A percentile compares a stretch with the other conserved stretches of the same genome.
Evolutionary conservation across 768 basidiomycete species (phyloP).

Genomic region (Tylopilus felleus): DNA sequence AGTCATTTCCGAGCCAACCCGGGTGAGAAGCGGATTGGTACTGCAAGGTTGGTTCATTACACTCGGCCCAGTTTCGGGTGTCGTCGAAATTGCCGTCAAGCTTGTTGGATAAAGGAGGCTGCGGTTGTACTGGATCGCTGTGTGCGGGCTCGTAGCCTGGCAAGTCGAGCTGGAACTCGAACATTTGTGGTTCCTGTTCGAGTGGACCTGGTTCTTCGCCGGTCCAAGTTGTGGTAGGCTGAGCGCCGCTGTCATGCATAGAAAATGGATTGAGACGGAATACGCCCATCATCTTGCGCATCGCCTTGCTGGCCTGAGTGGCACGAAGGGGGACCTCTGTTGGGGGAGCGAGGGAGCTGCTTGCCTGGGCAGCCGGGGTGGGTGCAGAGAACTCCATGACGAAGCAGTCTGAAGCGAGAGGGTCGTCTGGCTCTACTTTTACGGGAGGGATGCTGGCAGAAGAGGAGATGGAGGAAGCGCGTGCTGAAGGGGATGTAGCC

Average conservation of each 20-base stretch:
- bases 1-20: slow-evolving; percentile 29
- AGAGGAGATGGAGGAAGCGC: slow-evolving; percentile 34
- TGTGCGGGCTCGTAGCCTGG: slow-evolving; percentile 24
- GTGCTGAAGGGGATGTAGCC: slow-evolving; percentile 35
- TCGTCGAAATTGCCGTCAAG: slow-evolving; percentile 19
- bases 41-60: slow-evolving; percentile 15
- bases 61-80: slow-evolving; percentile 24
- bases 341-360: slow-evolving; percentile 45
- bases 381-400: slow-evolving; percentile 35
- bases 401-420: slow-evolving; percentile 27
- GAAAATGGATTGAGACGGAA: slow-evolving; percentile 78
- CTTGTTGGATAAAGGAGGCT: slow-evolving; percentile 6
- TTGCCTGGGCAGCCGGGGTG: slow-evolving; percentile 32
- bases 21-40: slow-evolving; percentile 24
- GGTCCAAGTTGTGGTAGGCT: slow-evolving; percentile 41
- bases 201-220: slow-evolving; percentile 56
- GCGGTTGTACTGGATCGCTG: slow-evolving; percentile 18
- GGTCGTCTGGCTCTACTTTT: slow-evolving; percentile 31
- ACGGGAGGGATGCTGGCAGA: slow-evolving; percentile 29
- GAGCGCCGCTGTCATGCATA: slow-evolving; percentile 50
- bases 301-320: slow-evolving; percentile 64
- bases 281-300: slow-evolving; percentile 75
- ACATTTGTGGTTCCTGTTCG: slow-evolving; percentile 55
- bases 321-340: slow-evolving; percentile 73
- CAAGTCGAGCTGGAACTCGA: slow-evolving; percentile 62